Percentiles rank a stretch among this genome's conserved stretches.
These are phyloP conservation scores for Phytophthora hibernalis DNA, from an alignment of 352 stramenopile genomes.

Conservation along the genomic window DNA sequence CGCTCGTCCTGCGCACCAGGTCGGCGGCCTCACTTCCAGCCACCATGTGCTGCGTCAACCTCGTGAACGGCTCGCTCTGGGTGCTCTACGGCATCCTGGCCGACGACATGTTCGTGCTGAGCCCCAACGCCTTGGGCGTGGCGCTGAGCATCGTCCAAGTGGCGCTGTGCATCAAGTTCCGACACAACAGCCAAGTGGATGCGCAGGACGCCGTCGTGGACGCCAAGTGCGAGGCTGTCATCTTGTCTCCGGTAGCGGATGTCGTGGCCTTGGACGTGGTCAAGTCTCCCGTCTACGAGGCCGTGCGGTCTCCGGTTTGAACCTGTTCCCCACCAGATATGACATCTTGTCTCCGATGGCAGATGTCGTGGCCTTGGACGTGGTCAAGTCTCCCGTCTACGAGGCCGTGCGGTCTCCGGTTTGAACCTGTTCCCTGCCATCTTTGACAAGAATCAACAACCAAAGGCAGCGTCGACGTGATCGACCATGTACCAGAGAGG, in stretches of 20 bases:
- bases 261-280: slow-evolving; percentile 9
- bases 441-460: slow-evolving; percentile 1
- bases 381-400: slow-evolving; percentile 27
- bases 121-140: slow-evolving; percentile 38
- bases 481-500: not conserved
- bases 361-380: slow-evolving; percentile 3
- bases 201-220: slow-evolving; percentile 1
- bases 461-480: not conserved
- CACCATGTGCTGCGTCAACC: slow-evolving; percentile 37
- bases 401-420: slow-evolving; percentile 25
- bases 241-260: slow-evolving; percentile 16
- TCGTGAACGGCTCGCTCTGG: slow-evolving; percentile 40
- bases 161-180: slow-evolving; percentile 49
- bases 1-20: slow-evolving; percentile 38
- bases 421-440: slow-evolving; percentile 14
- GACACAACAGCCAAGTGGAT: not conserved
- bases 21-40: slow-evolving; percentile 38
- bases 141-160: slow-evolving; percentile 42
- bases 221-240: slow-evolving; percentile 19
- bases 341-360: slow-evolving; percentile 16
- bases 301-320: slow-evolving; percentile 28
- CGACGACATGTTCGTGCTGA: slow-evolving; percentile 45
- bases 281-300: slow-evolving; percentile 28
- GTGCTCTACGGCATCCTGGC: slow-evolving; percentile 30
- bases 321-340: too few relatives aligned